These are phyloP conservation scores for Chamaenerion angustifolium DNA, from an alignment of 345 rosid species.

Conservation along the genomic window DNA sequence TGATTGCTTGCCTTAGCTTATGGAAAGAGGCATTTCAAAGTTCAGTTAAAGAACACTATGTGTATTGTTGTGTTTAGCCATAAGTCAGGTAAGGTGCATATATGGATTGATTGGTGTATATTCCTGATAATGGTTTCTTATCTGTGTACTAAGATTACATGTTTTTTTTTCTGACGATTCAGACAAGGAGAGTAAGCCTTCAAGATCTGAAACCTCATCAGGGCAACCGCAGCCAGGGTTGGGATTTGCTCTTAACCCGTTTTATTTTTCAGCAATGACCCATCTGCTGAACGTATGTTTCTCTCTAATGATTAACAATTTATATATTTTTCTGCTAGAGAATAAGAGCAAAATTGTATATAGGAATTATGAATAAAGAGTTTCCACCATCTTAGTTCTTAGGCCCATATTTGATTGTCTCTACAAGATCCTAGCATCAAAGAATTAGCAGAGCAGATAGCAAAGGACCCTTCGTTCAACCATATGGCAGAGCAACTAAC, in stretches of 20 bases:
- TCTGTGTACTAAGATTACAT: not conserved
- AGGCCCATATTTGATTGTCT: not conserved
- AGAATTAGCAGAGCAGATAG: conserved; percentile 86
- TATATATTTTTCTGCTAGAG: too few species aligned
- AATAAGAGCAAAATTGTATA: too few species aligned
- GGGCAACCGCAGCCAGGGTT: conserved; percentile 30
- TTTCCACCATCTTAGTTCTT: not conserved
- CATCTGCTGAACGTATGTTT: conserved; percentile 62
- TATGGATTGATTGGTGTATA: not conserved
- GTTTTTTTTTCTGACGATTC: conserved; percentile 30
- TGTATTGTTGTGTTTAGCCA: not conserved
- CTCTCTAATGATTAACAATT: not conserved
- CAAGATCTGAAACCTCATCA: conserved; percentile 40
- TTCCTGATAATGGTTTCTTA: too few species aligned
- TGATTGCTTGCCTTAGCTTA: not conserved
- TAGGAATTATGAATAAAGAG: too few species aligned
- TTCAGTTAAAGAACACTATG: not conserved
- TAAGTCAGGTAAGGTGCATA: not conserved
- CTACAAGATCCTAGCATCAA: conserved; percentile 85
- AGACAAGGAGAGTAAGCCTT: conserved; percentile 22
- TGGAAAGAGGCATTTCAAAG: not conserved
- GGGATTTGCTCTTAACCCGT: conserved; percentile 39
- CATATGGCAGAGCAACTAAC: conserved; percentile 95
- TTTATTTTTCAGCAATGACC: conserved; percentile 83
- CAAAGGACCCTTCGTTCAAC: conserved; percentile 88